A percentile compares a stretch with the other conserved stretches of the same genome.
Evolutionary conservation across 495 filamentous ascomycete species (phyloP).

Genomic region (Usnea hakonensis): DNA sequence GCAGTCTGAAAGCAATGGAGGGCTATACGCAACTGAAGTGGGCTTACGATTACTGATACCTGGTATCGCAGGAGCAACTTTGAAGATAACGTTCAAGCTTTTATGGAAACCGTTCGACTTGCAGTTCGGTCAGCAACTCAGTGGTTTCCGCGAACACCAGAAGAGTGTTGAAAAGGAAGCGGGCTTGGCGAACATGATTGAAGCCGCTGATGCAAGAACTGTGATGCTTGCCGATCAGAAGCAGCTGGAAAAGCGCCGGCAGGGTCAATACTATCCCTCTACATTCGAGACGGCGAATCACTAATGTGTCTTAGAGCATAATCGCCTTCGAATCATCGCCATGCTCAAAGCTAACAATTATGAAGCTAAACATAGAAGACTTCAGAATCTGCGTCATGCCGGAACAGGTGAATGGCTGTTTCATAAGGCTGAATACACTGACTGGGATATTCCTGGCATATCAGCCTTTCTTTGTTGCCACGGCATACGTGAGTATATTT

Average conservation of each 20-base stretch:
- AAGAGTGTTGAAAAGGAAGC: conserved; percentile 17
- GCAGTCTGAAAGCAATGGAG: background rate
- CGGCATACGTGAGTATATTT: background rate
- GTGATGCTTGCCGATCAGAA: background rate
- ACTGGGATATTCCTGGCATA: background rate
- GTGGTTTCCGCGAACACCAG: conserved; percentile 8
- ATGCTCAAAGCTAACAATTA: conserved; percentile 5
- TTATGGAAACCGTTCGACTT: background rate
- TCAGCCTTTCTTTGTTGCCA: background rate
- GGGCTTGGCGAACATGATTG: conserved; percentile 12
- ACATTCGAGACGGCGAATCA: too few relatives aligned
- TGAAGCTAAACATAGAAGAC: conserved; percentile 11
- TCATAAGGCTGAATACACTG: background rate
- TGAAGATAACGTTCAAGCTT: background rate
- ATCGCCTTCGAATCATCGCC: conserved; percentile 1
- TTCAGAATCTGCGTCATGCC: conserved; percentile 9
- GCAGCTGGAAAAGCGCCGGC: conserved; percentile 6
- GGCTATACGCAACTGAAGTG: background rate
- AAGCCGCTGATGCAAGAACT: conserved; percentile 3
- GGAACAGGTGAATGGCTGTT: conserved; percentile 12
- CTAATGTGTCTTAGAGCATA: background rate
- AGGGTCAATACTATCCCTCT: background rate
- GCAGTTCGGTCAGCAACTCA: background rate
- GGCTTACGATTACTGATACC: background rate
- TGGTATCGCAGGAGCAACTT: background rate